Evolutionary conservation across 1,284 basidiomycete genomes (phyloP), one percentile per base, ranked within the genome.

Genomic region (Trichosporon sp.): DNA sequence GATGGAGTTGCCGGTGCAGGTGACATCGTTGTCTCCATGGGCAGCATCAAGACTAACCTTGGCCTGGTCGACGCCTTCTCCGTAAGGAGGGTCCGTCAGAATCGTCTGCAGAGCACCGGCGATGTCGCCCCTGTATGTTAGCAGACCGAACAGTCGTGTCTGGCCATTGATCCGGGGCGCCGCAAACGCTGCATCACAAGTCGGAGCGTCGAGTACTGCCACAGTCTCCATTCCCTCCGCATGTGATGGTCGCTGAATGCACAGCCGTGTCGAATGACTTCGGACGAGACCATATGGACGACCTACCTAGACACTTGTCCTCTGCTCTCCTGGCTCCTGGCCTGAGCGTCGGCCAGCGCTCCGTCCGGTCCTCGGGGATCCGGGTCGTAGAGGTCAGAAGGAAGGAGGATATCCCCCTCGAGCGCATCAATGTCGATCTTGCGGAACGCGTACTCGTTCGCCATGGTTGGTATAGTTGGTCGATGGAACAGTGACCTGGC

Each of bases 391-490:
- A 98, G 85, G 73, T 97, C 92, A 32, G 85, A 86, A 65, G 94
- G 90, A 56, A 88, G 85, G 14, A 98, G 82, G 16, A 88, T 86
- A 73, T 98, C 95, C 78, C 97, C 95, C 75, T 98, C 95, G 81
- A 78, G 66, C 58, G 84, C 85, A 82, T 98, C 95, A 73, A 97
- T 91, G 81, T 97, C 49, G 82, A 97, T 94, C 82, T 94, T 95
- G 70, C 94, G 85, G 81, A 93, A 96, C 67, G 86, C 86, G 71
- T 82, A 83, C 67, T 89, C 79, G 65, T 60, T 61, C 32, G 75
- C 86, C 89, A 91, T 91, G 56, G 72, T 79, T 62, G 62, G 44
- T 44, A 46, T 23, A 32, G 32, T 52, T 11, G 32, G 19, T 21
- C 40, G 29, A 46, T 11, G n/a, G 40, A 19, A 29, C 44, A 36